Percentiles rank a stretch among this genome's conserved stretches.
phyloP scores from a whole-genome alignment of 169 alveolate genomes.

The Eimeria acervulina region DNA sequence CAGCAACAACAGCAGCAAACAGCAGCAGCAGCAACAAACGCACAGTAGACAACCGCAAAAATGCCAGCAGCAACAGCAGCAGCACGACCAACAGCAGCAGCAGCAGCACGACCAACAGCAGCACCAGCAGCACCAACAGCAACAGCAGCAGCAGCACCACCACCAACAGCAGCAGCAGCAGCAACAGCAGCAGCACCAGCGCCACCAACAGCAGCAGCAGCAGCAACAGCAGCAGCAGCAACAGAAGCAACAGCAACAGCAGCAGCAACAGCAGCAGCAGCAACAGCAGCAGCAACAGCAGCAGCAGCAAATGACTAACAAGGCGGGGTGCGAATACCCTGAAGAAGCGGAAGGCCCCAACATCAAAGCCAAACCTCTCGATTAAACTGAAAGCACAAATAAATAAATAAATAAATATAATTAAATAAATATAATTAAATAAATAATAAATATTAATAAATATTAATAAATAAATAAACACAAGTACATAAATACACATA shows the following conservation, averaged over 20 bases:
- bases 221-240: too few relatives aligned
- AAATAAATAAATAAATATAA: neutral
- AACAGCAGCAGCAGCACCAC: too few relatives aligned
- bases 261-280: neutral
- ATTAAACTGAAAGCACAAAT: neutral
- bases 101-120: neutral
- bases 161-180: too few relatives aligned
- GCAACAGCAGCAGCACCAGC: too few relatives aligned
- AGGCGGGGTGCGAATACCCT: conserved; percentile 10
- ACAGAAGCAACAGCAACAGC: too few relatives aligned
- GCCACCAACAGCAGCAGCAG: too few relatives aligned
- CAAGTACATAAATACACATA: too few relatives aligned
- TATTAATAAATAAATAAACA: too few relatives aligned
- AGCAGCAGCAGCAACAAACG: conserved; percentile 12
- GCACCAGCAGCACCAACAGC: neutral
- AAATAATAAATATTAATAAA: too few relatives aligned
- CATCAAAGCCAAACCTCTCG: neutral
- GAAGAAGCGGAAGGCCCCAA: conserved; percentile 22
- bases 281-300: neutral
- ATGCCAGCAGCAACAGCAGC: neutral
- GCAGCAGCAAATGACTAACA: too few relatives aligned
- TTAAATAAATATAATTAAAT: too few relatives aligned
- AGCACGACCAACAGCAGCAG: neutral
- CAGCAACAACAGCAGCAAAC: neutral
- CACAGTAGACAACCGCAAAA: neutral